Base-by-base conservation (phyloP, 148 eudicot species). In the Vaccinium corymbosum region DNA sequence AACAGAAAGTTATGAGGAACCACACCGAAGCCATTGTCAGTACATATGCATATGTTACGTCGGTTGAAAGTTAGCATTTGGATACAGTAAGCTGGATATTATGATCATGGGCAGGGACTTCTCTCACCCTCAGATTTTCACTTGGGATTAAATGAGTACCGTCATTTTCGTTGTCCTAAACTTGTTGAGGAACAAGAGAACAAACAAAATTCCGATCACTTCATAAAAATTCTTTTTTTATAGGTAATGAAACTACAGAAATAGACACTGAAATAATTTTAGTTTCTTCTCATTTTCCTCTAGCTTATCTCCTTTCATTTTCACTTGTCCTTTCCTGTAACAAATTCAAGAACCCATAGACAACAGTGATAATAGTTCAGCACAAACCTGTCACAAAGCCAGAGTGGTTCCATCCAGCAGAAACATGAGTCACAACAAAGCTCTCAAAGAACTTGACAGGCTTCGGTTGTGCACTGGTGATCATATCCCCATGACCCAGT, bases 341-440 rank as follows among this genome's bases (percentile, higher is more conserved):
- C 25, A 57, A 29, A 55, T 56, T 55, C 50, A 79, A 78, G 80
- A 32, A 56, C 16, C 27, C 35, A 20, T 6, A 2, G 7, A 61
- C 11, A 80, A 59, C 3, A 1, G 6, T 4, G 53, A 50, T 12
- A 59, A 27, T 25, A 56, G 55, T 49, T 14, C 19, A n/a, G 14
- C 13, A 46, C 29, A 81, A 84, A 95, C 99, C 99, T 89, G 99
- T 91, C 87, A 97, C 97, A 84, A 97, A 97, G 35, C 94, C 99
- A 84, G 99, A 97, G 71, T 97, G 98, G 83, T 90, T 97, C 99
- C 99, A 97, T 22, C 99, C 99, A 89, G 99, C 95, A 86, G 99
- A 92, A 84, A 89, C 96, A 85, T 90, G 89, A 81, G 89, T 88
- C 55, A 94, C 81, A 27, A 61, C 68, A 15, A 84, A 82, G 53